phyloP scores from a whole-genome alignment of 2,329 filamentous ascomycete species.

The Colletotrichum graminicola region DNA sequence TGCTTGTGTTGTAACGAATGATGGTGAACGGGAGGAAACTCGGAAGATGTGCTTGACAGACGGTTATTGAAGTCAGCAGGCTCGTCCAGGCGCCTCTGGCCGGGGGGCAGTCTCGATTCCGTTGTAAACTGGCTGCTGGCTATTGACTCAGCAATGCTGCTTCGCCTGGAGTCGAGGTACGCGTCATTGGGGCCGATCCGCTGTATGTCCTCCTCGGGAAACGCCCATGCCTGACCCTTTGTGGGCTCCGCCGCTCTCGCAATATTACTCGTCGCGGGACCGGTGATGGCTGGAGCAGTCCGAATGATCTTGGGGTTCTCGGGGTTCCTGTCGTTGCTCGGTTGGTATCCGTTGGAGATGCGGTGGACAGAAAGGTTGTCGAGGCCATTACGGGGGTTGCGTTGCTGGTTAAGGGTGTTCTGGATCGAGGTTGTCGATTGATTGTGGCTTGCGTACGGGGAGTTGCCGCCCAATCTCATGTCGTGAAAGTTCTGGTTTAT shows the following conservation, averaged over 20 bases:
- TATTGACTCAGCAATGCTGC: conserved; percentile 81
- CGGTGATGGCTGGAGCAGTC: conserved; percentile 82
- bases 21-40: conserved; percentile 75
- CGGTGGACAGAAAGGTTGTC: conserved; percentile 68
- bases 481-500: conserved; percentile 79
- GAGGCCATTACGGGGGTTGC: conserved; percentile 66
- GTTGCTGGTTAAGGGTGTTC: conserved; percentile 75
- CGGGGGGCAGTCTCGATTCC: conserved; percentile 78
- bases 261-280: conserved; percentile 73
- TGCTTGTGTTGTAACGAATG: conserved; percentile 82
- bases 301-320: conserved; percentile 67
- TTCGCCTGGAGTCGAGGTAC: conserved; percentile 76
- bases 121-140: conserved; percentile 84
- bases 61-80: conserved; percentile 59
- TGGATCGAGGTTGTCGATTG: conserved; percentile 82
- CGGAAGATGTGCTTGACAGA: conserved; percentile 63
- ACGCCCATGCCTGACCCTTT: conserved; percentile 87
- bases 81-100: conserved; percentile 80
- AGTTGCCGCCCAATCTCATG: conserved; percentile 74
- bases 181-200: conserved; percentile 60
- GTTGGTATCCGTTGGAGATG: conserved; percentile 75
- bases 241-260: conserved; percentile 82
- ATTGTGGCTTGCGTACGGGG: conserved; percentile 82
- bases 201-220: conserved; percentile 78
- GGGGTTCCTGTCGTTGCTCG: conserved; percentile 69